phyloP scores from a whole-genome alignment of 2,329 filamentous ascomycete genomes.

The Arthrobotrys megalospora region DNA sequence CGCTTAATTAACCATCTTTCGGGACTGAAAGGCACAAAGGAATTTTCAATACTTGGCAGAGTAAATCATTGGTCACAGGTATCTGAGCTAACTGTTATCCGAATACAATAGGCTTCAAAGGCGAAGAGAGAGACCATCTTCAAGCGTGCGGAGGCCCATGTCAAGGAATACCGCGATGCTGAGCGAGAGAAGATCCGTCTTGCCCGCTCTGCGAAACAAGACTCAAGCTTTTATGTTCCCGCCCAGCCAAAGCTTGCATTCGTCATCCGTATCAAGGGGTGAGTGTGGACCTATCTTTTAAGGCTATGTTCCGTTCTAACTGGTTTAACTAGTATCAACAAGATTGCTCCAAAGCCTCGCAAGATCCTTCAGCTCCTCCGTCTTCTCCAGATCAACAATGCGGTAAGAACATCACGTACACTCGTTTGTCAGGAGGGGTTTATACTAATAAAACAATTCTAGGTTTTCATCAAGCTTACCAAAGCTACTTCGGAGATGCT shows the following conservation, averaged over 20 bases:
- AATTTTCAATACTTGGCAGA: no score
- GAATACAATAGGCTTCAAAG: slow-evolving; percentile 84
- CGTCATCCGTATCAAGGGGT: slow-evolving; percentile 98
- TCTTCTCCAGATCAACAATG: slow-evolving; percentile 99
- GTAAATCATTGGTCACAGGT: background rate
- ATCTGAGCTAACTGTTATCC: slow-evolving; percentile 6
- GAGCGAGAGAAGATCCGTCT: slow-evolving; percentile 99
- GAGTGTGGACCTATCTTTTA: background rate
- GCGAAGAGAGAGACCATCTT: slow-evolving; percentile 99
- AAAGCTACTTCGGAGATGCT: slow-evolving; percentile 98
- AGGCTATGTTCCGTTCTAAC: slow-evolving; percentile 65
- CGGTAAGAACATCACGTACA: slow-evolving; percentile 69
- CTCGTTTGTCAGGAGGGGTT: background rate
- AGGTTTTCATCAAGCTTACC: slow-evolving; percentile 91
- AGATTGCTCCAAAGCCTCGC: slow-evolving; percentile 99
- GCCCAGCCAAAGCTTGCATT: slow-evolving; percentile 98
- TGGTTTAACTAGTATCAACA: slow-evolving; percentile 88
- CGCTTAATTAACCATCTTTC: slow-evolving; percentile 99
- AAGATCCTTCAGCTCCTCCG: slow-evolving; percentile 99
- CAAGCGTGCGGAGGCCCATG: slow-evolving; percentile 99
- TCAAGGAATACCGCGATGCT: slow-evolving; percentile 98
- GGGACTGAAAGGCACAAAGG: slow-evolving; percentile 80
- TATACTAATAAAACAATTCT: background rate
- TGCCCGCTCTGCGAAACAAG: slow-evolving; percentile 87
- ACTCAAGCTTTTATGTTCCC: slow-evolving; percentile 93